Conservation (phyloP, 2,329 filamentous ascomycete genomes). For the Cordyceps pruinosa region DNA sequence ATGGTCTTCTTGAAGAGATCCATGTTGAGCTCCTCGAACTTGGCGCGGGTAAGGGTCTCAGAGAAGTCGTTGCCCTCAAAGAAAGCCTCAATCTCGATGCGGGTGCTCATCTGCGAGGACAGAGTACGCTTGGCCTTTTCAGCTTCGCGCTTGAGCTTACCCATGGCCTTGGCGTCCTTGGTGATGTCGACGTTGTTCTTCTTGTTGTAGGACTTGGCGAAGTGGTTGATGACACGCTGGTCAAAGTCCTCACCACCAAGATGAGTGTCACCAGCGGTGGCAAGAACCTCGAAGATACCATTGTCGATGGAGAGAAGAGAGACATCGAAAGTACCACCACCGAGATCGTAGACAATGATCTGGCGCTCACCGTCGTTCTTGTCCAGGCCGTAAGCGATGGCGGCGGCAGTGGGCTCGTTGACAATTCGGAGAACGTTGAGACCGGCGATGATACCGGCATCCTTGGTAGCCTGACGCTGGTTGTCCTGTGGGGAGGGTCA, state of each 20-base stretch:
- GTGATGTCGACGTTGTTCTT: slow-evolving; percentile 87
- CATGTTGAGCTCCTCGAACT: slow-evolving; percentile 99
- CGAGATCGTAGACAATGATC: slow-evolving; percentile 89
- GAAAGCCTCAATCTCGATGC: slow-evolving; percentile 96
- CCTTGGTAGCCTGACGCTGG: slow-evolving; percentile 94
- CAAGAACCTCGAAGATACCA: slow-evolving; percentile 89
- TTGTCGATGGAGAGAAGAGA: slow-evolving; percentile 86
- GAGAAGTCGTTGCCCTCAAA: slow-evolving; percentile 96
- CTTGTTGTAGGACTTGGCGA: slow-evolving; percentile 98
- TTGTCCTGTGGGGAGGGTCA: slow-evolving; percentile 51
- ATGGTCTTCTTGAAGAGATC: slow-evolving; percentile 99
- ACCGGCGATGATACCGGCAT: slow-evolving; percentile 85
- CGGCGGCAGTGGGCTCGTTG: slow-evolving; percentile 93
- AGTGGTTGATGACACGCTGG: slow-evolving; percentile 92
- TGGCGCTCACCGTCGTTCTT: slow-evolving; percentile 78
- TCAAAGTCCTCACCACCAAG: slow-evolving; percentile 99
- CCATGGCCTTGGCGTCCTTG: slow-evolving; percentile 96
- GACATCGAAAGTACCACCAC: slow-evolving; percentile 92
- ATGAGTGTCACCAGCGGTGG: slow-evolving; percentile 94
- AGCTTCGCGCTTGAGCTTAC: slow-evolving; percentile 98
- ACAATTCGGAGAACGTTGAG: slow-evolving; percentile 94
- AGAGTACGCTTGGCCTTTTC: slow-evolving; percentile 99
- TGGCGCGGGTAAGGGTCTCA: slow-evolving; percentile 94
- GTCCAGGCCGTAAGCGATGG: slow-evolving; percentile 89
- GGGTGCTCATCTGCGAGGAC: slow-evolving; percentile 86